phyloP scores from a whole-genome alignment of 768 basidiomycete genomes.

The Boletus rubescentipes region DNA sequence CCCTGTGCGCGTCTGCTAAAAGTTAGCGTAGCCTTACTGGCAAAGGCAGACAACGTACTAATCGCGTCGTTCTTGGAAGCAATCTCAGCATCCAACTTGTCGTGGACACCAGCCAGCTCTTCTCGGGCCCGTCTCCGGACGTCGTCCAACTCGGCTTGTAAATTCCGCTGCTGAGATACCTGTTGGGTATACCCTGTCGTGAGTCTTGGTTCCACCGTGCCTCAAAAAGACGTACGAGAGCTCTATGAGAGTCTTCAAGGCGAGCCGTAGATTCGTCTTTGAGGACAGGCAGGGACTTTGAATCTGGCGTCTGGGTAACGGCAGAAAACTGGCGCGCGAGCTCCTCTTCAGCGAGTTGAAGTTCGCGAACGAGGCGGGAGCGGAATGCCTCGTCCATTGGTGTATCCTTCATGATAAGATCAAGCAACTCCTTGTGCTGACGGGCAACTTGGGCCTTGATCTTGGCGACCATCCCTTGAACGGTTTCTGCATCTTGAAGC shows the following conservation, averaged over 20 bases:
- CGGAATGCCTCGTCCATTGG: conserved; percentile 64
- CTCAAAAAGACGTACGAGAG: conserved; percentile 46
- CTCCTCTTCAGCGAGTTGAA: conserved; percentile 56
- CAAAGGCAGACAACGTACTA: conserved; percentile 38
- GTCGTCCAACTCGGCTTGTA: conserved; percentile 64
- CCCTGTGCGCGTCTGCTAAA: conserved; percentile 53
- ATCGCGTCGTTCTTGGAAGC: conserved; percentile 56
- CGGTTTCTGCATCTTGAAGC: conserved; percentile 54
- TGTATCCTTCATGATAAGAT: conserved; percentile 56
- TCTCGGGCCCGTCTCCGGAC: conserved; percentile 65
- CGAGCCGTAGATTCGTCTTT: conserved; percentile 34
- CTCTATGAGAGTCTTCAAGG: conserved; percentile 69
- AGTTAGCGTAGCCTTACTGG: neutral
- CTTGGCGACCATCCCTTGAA: conserved; percentile 47
- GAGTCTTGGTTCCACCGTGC: neutral
- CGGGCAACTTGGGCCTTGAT: conserved; percentile 63
- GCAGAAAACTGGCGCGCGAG: conserved; percentile 24
- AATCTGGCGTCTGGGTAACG: conserved; percentile 33
- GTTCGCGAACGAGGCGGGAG: conserved; percentile 57
- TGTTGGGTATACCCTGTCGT: conserved; percentile 24
- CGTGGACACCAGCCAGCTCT: conserved; percentile 52
- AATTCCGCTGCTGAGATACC: conserved; percentile 65
- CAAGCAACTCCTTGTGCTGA: conserved; percentile 71
- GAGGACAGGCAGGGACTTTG: conserved; percentile 53
- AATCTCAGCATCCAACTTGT: conserved; percentile 53